Evolutionary conservation across 495 filamentous ascomycete species (phyloP).

Genomic region (Penicillium antarcticum): DNA sequence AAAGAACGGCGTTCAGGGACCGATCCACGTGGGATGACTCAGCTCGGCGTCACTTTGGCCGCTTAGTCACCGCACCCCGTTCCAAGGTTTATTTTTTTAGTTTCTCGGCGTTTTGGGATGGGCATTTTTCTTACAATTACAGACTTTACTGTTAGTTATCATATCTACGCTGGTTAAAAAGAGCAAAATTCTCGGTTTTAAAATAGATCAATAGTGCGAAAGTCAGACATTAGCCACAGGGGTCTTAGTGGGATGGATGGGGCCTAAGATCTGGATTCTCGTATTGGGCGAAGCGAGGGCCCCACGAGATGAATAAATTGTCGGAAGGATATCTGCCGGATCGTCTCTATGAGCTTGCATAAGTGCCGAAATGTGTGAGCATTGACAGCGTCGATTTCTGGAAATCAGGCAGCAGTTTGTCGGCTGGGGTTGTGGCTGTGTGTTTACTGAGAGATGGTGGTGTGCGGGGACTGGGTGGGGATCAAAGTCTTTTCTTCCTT

Average conservation of each 20-base stretch:
- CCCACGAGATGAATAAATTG: background rate
- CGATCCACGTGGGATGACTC: too few relatives aligned
- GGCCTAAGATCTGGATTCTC: background rate
- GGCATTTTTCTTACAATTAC: too few relatives aligned
- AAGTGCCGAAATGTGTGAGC: background rate
- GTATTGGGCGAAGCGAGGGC: background rate
- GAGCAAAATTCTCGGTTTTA: background rate
- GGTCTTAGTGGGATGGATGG: background rate
- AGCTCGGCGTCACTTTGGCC: too few relatives aligned
- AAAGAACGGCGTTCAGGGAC: too few relatives aligned
- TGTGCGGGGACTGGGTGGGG: slow-evolving; percentile 1
- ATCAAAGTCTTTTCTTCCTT: background rate
- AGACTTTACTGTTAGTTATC: too few relatives aligned
- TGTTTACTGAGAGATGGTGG: background rate
- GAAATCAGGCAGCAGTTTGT: slow-evolving; percentile 6
- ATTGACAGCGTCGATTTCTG: background rate
- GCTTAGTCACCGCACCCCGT: too few relatives aligned
- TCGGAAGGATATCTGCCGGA: background rate
- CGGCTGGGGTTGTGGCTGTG: slow-evolving; percentile 19
- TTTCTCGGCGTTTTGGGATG: too few relatives aligned
- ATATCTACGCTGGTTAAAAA: too few relatives aligned
- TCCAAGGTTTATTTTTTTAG: too few relatives aligned
- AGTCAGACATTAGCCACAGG: background rate
- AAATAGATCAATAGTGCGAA: slow-evolving; percentile 7
- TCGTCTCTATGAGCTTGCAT: slow-evolving; percentile 5